A percentile compares a stretch with the other conserved stretches of the same genome.
These are phyloP conservation scores for Monosporascus sp. DNA, from an alignment of 2,329 filamentous ascomycete genomes.

Conservation along the genomic window DNA sequence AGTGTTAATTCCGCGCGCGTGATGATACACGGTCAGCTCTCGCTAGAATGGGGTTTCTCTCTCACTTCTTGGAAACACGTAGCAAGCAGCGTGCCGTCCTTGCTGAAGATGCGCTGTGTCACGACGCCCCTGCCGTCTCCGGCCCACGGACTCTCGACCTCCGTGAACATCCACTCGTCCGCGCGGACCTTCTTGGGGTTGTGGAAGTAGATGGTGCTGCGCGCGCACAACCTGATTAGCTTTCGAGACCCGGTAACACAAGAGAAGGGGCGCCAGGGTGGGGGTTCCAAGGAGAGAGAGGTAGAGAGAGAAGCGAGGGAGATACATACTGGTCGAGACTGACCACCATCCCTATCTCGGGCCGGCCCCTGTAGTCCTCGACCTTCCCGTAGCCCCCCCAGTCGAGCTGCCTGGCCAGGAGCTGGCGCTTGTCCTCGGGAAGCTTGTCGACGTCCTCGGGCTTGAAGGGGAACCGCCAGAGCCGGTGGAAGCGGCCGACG, in stretches of 20 bases:
- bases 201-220: conserved; percentile 59
- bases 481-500: conserved; percentile 70
- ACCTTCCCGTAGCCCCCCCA: conserved; percentile 40
- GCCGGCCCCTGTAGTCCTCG: conserved; percentile 45
- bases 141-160: conserved; percentile 77
- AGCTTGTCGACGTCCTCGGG: conserved; percentile 49
- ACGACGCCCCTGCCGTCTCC: conserved; percentile 74
- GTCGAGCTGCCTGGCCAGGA: conserved; percentile 34
- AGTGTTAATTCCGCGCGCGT: not conserved
- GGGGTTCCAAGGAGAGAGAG: not conserved
- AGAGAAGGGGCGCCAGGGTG: not conserved
- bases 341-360: conserved; percentile 77
- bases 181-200: conserved; percentile 52
- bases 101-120: conserved; percentile 66
- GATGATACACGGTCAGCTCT: too few species aligned
- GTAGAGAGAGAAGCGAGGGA: not conserved
- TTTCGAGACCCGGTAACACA: not conserved
- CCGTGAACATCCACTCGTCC: conserved; percentile 73
- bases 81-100: conserved; percentile 67
- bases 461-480: conserved; percentile 65
- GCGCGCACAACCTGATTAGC: not conserved
- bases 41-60: conserved; percentile 4
- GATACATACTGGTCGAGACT: conserved; percentile 60
- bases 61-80: conserved; percentile 75
- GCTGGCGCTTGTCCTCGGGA: conserved; percentile 33